These are phyloP conservation scores for Fusarium pseudoanthophilum DNA, from an alignment of 2,329 filamentous ascomycete genomes.

Conservation along the genomic window DNA sequence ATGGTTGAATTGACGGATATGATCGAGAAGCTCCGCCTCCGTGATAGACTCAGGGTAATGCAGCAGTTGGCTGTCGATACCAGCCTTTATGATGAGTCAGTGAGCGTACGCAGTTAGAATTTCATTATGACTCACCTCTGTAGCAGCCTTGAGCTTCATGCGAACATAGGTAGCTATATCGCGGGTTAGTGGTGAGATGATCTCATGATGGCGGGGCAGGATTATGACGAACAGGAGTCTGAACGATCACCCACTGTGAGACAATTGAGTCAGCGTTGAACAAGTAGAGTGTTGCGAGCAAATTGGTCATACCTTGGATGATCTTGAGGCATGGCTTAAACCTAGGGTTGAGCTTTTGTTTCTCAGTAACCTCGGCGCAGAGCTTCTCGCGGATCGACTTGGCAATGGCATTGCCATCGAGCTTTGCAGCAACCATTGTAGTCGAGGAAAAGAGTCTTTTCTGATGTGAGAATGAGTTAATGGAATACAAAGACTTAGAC, in stretches of 20 bases:
- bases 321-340: slow-evolving; percentile 94
- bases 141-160: slow-evolving; percentile 98
- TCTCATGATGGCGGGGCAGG: slow-evolving; percentile 37
- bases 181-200: slow-evolving; percentile 35
- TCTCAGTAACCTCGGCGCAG: slow-evolving; percentile 80
- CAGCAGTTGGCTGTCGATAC: slow-evolving; percentile 87
- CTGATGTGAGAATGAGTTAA: slow-evolving; percentile 15
- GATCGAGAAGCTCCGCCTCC: slow-evolving; percentile 86
- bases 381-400: slow-evolving; percentile 88
- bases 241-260: slow-evolving; percentile 84
- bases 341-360: slow-evolving; percentile 83
- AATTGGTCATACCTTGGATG: slow-evolving; percentile 77
- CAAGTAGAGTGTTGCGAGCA: slow-evolving; percentile 9
- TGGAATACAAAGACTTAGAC: slow-evolving; percentile 23
- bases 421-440: slow-evolving; percentile 87
- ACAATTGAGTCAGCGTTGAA: slow-evolving; percentile 38
- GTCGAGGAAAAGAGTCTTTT: slow-evolving; percentile 58
- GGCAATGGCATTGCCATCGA: slow-evolving; percentile 96
- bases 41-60: slow-evolving; percentile 84
- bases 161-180: slow-evolving; percentile 90
- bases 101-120: not conserved
- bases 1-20: slow-evolving; percentile 85
- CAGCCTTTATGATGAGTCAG: slow-evolving; percentile 67
- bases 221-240: slow-evolving; percentile 76
- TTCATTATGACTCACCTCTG: slow-evolving; percentile 71